Evolutionary conservation across 768 basidiomycete species (phyloP).

Genomic region (Lentinus brumalis): DNA sequence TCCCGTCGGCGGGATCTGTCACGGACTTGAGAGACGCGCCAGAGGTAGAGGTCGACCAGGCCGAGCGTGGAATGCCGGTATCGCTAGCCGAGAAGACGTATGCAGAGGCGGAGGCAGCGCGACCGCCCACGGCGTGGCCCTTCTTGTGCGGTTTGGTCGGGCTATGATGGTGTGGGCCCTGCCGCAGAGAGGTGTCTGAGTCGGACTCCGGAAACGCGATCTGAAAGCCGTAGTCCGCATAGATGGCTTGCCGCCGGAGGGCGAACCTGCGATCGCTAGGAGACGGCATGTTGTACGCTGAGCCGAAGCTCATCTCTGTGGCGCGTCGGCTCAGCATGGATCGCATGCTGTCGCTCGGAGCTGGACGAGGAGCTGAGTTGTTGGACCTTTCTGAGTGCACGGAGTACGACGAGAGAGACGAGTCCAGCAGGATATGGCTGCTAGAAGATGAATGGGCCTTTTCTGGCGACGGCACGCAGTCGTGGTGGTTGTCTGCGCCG

Average conservation of each 20-base stretch:
- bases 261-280: conserved; percentile 10
- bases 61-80: neutral
- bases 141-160: neutral
- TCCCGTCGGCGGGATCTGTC: neutral
- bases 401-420: neutral
- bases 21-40: neutral
- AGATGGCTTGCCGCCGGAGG: conserved; percentile 15
- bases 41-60: neutral
- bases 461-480: neutral
- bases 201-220: conserved; percentile 18
- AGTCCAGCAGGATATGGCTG: neutral
- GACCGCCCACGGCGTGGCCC: neutral
- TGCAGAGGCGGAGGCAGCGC: conserved; percentile 3
- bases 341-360: neutral
- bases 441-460: neutral
- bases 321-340: neutral
- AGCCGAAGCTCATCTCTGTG: neutral
- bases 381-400: neutral
- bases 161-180: neutral
- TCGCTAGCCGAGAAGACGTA: neutral
- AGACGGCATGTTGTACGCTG: neutral
- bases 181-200: conserved; percentile 8
- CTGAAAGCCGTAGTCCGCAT: conserved; percentile 15
- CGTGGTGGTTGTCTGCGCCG: neutral
- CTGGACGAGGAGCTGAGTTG: neutral